phyloP scores from a whole-genome alignment of 225 moss, liverwort and hornwort species.

The Sphagnum contortum region DNA sequence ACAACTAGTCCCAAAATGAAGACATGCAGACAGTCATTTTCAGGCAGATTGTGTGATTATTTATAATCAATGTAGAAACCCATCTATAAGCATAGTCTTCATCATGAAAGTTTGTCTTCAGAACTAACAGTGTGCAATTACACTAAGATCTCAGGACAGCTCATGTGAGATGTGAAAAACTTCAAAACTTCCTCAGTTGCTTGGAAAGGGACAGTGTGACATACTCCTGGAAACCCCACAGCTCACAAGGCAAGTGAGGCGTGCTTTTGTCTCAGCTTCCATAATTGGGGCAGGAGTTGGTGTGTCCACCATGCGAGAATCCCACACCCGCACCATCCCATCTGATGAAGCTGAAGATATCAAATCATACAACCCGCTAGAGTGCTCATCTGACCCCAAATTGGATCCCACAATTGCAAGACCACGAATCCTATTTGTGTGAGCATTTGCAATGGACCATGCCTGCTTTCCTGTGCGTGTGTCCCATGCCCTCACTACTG shows the following conservation, averaged over 20 bases:
- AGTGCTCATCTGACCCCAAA: constrained; percentile 16
- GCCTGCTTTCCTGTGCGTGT: constrained; percentile 63
- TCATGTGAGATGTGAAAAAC: too few relatives aligned
- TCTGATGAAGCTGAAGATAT: constrained; percentile 92
- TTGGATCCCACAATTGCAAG: constrained; percentile 58
- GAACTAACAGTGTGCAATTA: too few relatives aligned
- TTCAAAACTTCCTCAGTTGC: too few relatives aligned
- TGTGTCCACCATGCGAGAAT: constrained; percentile 49
- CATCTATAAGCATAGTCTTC: too few relatives aligned
- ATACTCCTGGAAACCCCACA: constrained; percentile 63
- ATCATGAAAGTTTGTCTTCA: too few relatives aligned
- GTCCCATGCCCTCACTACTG: constrained; percentile 70
- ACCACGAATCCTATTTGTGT: constrained; percentile 79
- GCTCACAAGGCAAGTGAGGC: constrained; percentile 81
- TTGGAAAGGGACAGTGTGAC: background rate
- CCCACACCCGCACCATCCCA: constrained; percentile 86
- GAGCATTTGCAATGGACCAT: constrained; percentile 61
- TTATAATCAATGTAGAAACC: too few relatives aligned
- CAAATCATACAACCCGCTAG: constrained; percentile 36
- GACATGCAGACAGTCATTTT: too few relatives aligned
- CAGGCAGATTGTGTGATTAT: too few relatives aligned
- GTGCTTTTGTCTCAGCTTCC: constrained; percentile 75
- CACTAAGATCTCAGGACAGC: too few relatives aligned
- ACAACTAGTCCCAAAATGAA: too few relatives aligned
- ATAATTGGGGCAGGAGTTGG: constrained; percentile 35